These are phyloP conservation scores for Aegilops umbellulata DNA, from an alignment of 176 grass and related monocot species.

Conservation along the genomic window DNA sequence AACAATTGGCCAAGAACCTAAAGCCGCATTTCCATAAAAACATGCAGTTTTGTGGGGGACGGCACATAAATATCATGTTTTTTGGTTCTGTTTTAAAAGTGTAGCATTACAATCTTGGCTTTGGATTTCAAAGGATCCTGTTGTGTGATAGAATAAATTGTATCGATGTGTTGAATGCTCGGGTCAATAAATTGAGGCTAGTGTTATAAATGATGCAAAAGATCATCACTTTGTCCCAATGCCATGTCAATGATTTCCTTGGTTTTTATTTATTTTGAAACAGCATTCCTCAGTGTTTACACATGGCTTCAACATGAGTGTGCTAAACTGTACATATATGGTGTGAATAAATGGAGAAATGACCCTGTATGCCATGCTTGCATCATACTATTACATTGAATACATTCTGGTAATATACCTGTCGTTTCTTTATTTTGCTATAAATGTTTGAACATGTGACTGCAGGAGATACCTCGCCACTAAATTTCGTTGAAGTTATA, in stretches of 20 bases:
- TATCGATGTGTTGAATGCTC: conserved; percentile 5
- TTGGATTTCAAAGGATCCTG: not conserved
- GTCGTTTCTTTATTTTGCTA: no score
- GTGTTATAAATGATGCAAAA: not conserved
- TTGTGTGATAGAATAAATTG: conserved; percentile 46
- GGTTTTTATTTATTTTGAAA: not conserved
- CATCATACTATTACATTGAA: no score
- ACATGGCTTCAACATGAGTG: not conserved
- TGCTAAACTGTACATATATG: not conserved
- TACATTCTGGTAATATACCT: no score
- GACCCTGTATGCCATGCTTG: no score
- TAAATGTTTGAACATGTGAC: no score
- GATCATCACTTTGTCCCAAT: not conserved
- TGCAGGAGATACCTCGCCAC: no score
- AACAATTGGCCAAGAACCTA: conserved; percentile 65
- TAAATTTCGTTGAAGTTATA: no score
- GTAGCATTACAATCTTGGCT: conserved; percentile 1
- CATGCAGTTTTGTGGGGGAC: not conserved
- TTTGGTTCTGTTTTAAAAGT: conserved; percentile 3
- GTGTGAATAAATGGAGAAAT: no score
- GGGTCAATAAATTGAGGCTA: conserved; percentile 28
- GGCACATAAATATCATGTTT: not conserved
- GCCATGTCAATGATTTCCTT: not conserved
- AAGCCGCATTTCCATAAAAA: conserved; percentile 80
- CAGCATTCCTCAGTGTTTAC: not conserved